Evolutionary conservation across 305 asterid species (phyloP).

Genomic region (Fraxinus sp.): DNA sequence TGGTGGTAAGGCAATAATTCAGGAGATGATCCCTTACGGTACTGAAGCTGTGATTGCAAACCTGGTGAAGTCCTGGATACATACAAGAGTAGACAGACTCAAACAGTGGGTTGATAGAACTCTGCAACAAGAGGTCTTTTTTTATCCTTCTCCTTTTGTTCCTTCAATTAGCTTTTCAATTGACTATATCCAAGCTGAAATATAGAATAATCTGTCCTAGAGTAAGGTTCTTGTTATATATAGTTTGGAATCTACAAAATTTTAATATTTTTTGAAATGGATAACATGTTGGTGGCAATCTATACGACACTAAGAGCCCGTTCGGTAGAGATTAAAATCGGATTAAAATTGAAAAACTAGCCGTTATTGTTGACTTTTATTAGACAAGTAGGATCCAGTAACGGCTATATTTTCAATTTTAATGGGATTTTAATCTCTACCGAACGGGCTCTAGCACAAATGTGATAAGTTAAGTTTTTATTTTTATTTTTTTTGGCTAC

Average conservation of each 20-base stretch:
- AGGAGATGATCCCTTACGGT: slow-evolving; percentile 91
- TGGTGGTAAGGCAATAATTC: slow-evolving; percentile 88
- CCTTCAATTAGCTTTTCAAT: slow-evolving; percentile 4
- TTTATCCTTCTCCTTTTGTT: slow-evolving; percentile 8
- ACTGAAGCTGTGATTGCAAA: slow-evolving; percentile 66
- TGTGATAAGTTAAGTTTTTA: neutral
- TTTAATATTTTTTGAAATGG: neutral
- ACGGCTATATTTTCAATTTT: no score
- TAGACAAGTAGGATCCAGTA: no score
- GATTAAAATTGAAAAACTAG: no score
- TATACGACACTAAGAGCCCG: neutral
- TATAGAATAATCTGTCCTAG: neutral
- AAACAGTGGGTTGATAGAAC: slow-evolving; percentile 82
- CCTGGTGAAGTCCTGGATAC: slow-evolving; percentile 80
- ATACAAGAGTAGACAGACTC: slow-evolving; percentile 67
- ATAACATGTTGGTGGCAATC: neutral
- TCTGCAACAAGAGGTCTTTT: slow-evolving; percentile 73
- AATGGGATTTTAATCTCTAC: no score
- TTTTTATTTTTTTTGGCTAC: neutral
- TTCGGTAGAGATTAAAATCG: no score
- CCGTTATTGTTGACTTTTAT: no score
- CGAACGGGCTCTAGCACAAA: no score
- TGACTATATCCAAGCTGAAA: slow-evolving; percentile 3
- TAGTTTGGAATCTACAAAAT: neutral
- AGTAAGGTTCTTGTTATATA: neutral